These are phyloP conservation scores for Paraphaeosphaeria sporulosa DNA, from an alignment of 2,329 filamentous ascomycete species.

Conservation along the genomic window DNA sequence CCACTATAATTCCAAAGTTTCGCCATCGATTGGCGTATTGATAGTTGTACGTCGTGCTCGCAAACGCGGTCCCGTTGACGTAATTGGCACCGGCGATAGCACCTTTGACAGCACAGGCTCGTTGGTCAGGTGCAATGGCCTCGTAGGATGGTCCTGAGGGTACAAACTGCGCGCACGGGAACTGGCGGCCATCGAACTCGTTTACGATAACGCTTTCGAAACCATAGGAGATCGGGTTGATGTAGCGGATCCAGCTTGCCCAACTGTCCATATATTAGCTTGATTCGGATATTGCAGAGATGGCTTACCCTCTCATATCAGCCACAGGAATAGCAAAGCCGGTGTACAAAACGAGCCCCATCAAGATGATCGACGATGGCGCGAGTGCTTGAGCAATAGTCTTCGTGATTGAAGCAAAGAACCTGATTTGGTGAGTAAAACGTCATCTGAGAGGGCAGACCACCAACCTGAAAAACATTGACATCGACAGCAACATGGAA, in stretches of 20 bases:
- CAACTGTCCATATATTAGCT: slow-evolving; percentile 55
- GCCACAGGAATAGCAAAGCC: slow-evolving; percentile 66
- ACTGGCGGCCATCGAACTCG: slow-evolving; percentile 75
- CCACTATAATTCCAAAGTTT: slow-evolving; percentile 57
- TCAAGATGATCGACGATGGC: slow-evolving; percentile 64
- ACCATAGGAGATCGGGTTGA: slow-evolving; percentile 79
- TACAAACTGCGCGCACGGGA: slow-evolving; percentile 57
- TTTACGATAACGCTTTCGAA: slow-evolving; percentile 85
- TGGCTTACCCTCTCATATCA: slow-evolving; percentile 67
- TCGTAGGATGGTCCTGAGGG: slow-evolving; percentile 53
- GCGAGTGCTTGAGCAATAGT: slow-evolving; percentile 67
- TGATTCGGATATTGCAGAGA: background rate
- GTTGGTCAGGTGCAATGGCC: slow-evolving; percentile 34
- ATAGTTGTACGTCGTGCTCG: slow-evolving; percentile 44
- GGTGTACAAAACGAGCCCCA: slow-evolving; percentile 72
- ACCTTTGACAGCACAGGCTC: slow-evolving; percentile 53
- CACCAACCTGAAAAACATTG: slow-evolving; percentile 78
- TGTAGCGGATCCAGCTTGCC: slow-evolving; percentile 83
- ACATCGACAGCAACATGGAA: slow-evolving; percentile 77
- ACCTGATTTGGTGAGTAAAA: background rate
- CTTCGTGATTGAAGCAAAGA: slow-evolving; percentile 74
- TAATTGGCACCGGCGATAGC: slow-evolving; percentile 46
- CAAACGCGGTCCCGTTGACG: slow-evolving; percentile 51
- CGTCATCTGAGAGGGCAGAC: background rate
- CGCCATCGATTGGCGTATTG: slow-evolving; percentile 53